Evolutionary conservation across 805 yeast genomes (phyloP), one percentile per base, ranked within the genome.

Genomic region (Candida gorgasii): DNA sequence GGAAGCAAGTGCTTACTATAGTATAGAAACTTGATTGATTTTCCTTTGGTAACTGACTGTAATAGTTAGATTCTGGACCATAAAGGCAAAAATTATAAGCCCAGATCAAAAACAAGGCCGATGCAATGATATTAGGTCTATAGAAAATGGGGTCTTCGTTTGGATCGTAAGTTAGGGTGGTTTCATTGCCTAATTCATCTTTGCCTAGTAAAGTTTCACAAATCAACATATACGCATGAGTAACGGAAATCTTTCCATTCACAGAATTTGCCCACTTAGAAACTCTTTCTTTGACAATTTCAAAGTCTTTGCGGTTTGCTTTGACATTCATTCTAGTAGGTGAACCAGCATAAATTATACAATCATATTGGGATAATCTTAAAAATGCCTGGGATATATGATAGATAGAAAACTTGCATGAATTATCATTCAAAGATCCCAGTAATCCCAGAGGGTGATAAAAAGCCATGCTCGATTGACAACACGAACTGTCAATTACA

Each of bases 211-310:
- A 23, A 3, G 24, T 15, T 20, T 39, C 42, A 31, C 33, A 39
- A n/a, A 84, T 51, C 40, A 80, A 66, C 50, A 78, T 63, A 46
- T 78, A 78, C 19, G 84, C 82, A 54, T 84, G 85, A 29, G 82
- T 67, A 6, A 78, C 74, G n/a, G 80, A 69, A 12, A 76, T 59
- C 43, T 71, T 70, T 8, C 82, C 84, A 45, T 65, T 70, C 9
- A 58, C 44, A 3, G 75, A 65, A 5, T 55, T 54, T 1, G 80
- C 67, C 79, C 85, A 78, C 39, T 72, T 76, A 26, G 68, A 60
- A 16, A 84, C 73, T 48, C 81, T 67, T n/a, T 62, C 62, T 31
- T 70, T 67, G 12, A 76, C 78, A 4, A 70, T 62, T 22, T 70
- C 71, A 48, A 76, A 72, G 44, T 77, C 81, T 1, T 39, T 44